phyloP scores from a whole-genome alignment of 2,329 filamentous ascomycete genomes.

The Colletotrichum acutatum region DNA sequence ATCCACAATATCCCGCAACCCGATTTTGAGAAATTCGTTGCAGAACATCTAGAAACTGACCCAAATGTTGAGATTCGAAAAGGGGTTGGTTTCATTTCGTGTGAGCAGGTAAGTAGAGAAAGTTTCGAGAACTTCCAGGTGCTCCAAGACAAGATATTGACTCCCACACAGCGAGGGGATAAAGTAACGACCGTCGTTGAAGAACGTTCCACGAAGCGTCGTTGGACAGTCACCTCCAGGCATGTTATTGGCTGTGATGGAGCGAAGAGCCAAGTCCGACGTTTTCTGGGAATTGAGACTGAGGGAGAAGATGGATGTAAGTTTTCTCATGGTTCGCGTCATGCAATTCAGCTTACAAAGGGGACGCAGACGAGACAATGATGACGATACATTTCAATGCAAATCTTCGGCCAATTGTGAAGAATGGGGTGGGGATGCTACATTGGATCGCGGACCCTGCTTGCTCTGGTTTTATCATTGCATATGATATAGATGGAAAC shows the following conservation, averaged over 20 bases:
- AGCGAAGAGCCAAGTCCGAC: constrained; percentile 45
- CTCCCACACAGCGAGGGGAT: constrained; percentile 35
- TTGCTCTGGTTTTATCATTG: constrained; percentile 56
- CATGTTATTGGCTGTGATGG: constrained; percentile 52
- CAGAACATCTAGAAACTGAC: constrained; percentile 40
- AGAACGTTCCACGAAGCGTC: constrained; percentile 39
- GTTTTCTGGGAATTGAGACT: constrained; percentile 45
- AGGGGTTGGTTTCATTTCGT: constrained; percentile 46
- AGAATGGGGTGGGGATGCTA: constrained; percentile 53
- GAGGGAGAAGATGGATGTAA: constrained; percentile 56
- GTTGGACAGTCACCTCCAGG: constrained; percentile 43
- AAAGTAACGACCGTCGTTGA: constrained; percentile 44
- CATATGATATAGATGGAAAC: constrained; percentile 52
- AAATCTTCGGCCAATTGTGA: constrained; percentile 49
- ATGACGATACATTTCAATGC: constrained; percentile 59
- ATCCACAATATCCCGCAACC: constrained; percentile 56
- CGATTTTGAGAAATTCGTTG: constrained; percentile 46
- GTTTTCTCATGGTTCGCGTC: constrained; percentile 1
- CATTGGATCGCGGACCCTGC: constrained; percentile 57
- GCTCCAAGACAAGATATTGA: too few species aligned
- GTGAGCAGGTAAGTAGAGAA: constrained; percentile 43
- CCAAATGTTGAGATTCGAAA: constrained; percentile 45
- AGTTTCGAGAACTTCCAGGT: too few species aligned
- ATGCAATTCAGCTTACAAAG: constrained; percentile 18
- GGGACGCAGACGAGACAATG: constrained; percentile 52